These are phyloP conservation scores for Fusarium fracticaudum DNA, from an alignment of 2,329 filamentous ascomycete species.

Conservation along the genomic window DNA sequence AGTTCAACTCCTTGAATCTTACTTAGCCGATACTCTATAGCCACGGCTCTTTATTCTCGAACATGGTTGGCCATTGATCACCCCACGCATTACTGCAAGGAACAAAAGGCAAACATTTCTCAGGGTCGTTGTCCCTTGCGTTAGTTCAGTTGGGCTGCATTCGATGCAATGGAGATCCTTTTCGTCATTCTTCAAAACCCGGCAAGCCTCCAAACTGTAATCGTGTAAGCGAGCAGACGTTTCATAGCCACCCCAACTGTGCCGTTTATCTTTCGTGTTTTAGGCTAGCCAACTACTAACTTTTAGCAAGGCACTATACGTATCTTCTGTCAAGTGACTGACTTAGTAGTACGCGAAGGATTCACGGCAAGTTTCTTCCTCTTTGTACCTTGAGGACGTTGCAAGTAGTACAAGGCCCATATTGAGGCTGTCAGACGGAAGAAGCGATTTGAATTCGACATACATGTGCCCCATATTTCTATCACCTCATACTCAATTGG, in stretches of 20 bases:
- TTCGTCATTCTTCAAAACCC: background rate
- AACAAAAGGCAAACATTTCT: background rate
- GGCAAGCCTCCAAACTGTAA: slow-evolving; percentile 20
- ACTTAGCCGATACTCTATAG: slow-evolving; percentile 5
- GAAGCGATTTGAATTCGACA: background rate
- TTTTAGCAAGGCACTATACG: background rate
- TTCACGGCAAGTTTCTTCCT: background rate
- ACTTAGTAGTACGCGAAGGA: background rate
- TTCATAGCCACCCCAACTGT: slow-evolving; percentile 7
- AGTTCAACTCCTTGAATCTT: background rate
- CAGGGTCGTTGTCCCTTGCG: slow-evolving; percentile 18
- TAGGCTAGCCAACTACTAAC: background rate
- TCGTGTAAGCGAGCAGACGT: background rate
- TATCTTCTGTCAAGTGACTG: background rate
- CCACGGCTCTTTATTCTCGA: slow-evolving; percentile 5
- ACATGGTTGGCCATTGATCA: background rate
- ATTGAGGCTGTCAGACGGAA: background rate
- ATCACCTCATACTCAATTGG: background rate
- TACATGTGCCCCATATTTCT: background rate
- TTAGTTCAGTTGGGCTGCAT: background rate
- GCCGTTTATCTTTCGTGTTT: slow-evolving; percentile 1
- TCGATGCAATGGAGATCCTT: background rate
- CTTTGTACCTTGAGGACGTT: background rate
- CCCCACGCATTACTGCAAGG: slow-evolving; percentile 22
- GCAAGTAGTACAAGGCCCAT: background rate